Evolutionary conservation across 1,139 yeast genomes (phyloP), one percentile per base, ranked within the genome.

Genomic region (Saccharomycopsis hybrid): DNA sequence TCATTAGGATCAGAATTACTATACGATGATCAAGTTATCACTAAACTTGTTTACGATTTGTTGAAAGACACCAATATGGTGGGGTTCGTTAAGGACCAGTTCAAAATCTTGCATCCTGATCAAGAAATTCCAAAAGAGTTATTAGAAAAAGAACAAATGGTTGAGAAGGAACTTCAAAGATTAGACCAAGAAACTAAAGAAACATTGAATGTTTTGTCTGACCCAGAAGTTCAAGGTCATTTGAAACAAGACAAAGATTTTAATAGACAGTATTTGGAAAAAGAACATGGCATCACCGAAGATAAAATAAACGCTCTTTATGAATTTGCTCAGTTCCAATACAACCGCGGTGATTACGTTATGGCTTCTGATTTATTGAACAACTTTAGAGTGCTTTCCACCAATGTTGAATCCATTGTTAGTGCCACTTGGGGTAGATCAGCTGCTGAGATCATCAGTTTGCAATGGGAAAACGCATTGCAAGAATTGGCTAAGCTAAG

Each of bases 381-480:
- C 58, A 79, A 76, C 60, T 78, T 77, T 62, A 68, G 81, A 61
- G 70, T 75, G 13, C 65, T 78, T 31, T 76, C 82, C 24, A 73
- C 76, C 36, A 73, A 78, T 59, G 65, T 65, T 54, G 73, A 74
- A 31, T 63, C 73, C 54, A 71, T 74, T 53, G 62, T 74, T 46
- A 74, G 77, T 51, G 80, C 83, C 28, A 76, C 82, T n/a, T 78
- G 83, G 82, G 83, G 83, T 60, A 75, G 75, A 59, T 65, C 79
- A 18, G 81, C 84, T 1, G 70, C 78, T 41, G 82, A 77, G 56
- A 76, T 80, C 54, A 67, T 78, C 55, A 68, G 74, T 38, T 64
- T 71, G 53, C 73, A 78, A 54, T 74, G 78, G 76, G 71, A 67
- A 30, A 71, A 71, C 43, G 77, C 82, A 2, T 60, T 70, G 39